These are phyloP conservation scores for Mucor sp. DNA, from an alignment of 371 early-diverging fungal genomes.

Conservation along the genomic window DNA sequence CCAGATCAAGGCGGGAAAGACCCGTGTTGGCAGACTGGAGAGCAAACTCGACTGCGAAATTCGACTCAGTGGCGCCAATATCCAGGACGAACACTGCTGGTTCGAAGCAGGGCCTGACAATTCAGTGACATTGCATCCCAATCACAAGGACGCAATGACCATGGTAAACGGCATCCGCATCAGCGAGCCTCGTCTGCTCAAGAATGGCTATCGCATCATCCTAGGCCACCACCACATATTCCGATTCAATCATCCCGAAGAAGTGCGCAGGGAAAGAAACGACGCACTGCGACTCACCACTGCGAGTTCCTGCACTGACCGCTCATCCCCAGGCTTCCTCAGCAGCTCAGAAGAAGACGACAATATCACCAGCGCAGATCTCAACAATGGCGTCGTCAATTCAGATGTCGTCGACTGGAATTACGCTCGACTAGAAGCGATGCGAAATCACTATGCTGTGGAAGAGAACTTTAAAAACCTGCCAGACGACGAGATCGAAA, in stretches of 20 bases:
- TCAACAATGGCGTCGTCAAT: conserved; percentile 31
- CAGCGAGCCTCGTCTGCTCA: conserved; percentile 56
- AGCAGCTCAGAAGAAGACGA: conserved; percentile 2
- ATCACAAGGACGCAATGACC: conserved; percentile 61
- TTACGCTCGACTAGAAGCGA: conserved; percentile 74
- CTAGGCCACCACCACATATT: conserved; percentile 84
- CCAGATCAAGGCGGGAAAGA: conserved; percentile 78
- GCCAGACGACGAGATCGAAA: conserved; percentile 63
- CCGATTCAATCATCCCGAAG: conserved; percentile 86
- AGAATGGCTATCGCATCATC: conserved; percentile 80
- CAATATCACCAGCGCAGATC: conserved; percentile 12
- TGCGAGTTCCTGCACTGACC: conserved; percentile 14
- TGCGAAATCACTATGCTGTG: conserved; percentile 49
- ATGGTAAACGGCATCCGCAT: conserved; percentile 82
- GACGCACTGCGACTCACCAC: conserved; percentile 39
- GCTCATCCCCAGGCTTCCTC: neutral
- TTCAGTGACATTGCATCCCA: conserved; percentile 58
- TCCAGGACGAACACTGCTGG: conserved; percentile 73
- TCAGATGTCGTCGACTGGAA: conserved; percentile 76
- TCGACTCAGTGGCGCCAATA: conserved; percentile 71
- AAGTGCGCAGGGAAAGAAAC: conserved; percentile 75
- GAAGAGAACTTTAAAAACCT: conserved; percentile 50
- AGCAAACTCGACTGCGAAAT: conserved; percentile 61
- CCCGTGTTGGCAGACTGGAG: conserved; percentile 66
- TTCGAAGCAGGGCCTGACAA: conserved; percentile 63